Conservation (phyloP, 768 basidiomycete species). For the Calvatia gigantea region DNA sequence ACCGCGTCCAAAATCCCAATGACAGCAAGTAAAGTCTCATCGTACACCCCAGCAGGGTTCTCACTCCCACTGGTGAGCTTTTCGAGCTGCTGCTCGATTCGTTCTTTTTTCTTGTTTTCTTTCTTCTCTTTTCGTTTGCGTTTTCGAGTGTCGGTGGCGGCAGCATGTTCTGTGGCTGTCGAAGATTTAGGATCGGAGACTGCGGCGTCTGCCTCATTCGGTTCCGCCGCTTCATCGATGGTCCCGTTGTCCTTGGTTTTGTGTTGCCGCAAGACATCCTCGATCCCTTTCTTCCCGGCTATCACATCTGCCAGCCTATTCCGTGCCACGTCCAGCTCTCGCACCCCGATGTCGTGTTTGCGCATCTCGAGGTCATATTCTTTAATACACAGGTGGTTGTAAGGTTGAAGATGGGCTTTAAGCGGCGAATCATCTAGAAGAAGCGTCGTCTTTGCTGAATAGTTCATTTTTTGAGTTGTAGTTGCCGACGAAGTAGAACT, state of each 20-base stretch:
- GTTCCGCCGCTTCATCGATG: background rate
- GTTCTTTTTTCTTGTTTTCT: constrained; percentile 10
- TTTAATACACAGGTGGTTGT: constrained; percentile 74
- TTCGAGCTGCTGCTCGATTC: constrained; percentile 5
- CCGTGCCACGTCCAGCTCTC: constrained; percentile 12
- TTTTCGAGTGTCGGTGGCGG: constrained; percentile 7
- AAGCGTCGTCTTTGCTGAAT: constrained; percentile 44
- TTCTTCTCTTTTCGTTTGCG: constrained; percentile 18
- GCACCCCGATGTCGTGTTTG: constrained; percentile 22
- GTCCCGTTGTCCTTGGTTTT: background rate
- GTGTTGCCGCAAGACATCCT: constrained; percentile 8
- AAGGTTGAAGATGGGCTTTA: constrained; percentile 67
- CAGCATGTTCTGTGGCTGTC: background rate
- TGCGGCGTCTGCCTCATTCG: background rate
- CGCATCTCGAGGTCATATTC: constrained; percentile 58
- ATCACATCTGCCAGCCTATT: background rate
- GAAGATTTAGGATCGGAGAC: background rate
- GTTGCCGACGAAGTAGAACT: constrained; percentile 14
- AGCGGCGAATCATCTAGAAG: constrained; percentile 55
- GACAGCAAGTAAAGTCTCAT: constrained; percentile 60
- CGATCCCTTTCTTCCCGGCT: background rate
- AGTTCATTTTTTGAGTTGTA: constrained; percentile 15
- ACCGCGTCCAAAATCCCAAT: constrained; percentile 62
- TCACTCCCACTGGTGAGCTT: constrained; percentile 10
- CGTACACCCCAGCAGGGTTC: constrained; percentile 25